Base-by-base conservation (phyloP, 441 rosid genomes). In the Aleurites moluccanus region DNA sequence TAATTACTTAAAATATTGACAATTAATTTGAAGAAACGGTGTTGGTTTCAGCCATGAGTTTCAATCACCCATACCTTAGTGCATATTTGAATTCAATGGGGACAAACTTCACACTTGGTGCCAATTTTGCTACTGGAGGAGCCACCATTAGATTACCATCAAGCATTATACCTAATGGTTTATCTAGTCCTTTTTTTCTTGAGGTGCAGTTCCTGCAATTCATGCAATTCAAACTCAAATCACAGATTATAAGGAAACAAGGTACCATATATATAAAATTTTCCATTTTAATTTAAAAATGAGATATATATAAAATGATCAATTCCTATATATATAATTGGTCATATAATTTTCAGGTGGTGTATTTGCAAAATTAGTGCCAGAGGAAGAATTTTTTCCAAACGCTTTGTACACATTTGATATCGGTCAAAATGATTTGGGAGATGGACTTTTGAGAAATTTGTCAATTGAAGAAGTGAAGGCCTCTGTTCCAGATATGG, bases 381-480 rank as follows among this genome's bases (percentile, higher is more conserved):
- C 88, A 0, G 66, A 63, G 38, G 78, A 62, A 18, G 84, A 83
- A 59, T 60, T 67, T 69, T 82, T 81, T 70, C 25, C 75, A 7
- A 56, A 74, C 18, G 87, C 84, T 45, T 70, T 83, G n/a, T 86
- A 80, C 71, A 73, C 79, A 2, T 69, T 83, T 33, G 86, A 84
- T 40, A 84, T 86, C 20, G 89, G 85, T 20, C 87, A 84, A 70
- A 83, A 86, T 63, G 80, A 84, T 68, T 78, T 86, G 33, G 80
- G 75, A 2, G 77, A 42, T 45, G 60, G 90, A 90, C 47, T 86
- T 65, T 73, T 78, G 35, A 23, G 57, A 52, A 80, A 80, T 76
- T 33, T 73, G 83, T 64, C 86, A 9, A 28, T 82, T 18, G 30
- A 77, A 14, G 61, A 82, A 72, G 82, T 86, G 20, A 79, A 82